These are phyloP conservation scores for Paracoccidioides brasiliensis DNA, from an alignment of 2,329 filamentous ascomycete species.

Conservation along the genomic window DNA sequence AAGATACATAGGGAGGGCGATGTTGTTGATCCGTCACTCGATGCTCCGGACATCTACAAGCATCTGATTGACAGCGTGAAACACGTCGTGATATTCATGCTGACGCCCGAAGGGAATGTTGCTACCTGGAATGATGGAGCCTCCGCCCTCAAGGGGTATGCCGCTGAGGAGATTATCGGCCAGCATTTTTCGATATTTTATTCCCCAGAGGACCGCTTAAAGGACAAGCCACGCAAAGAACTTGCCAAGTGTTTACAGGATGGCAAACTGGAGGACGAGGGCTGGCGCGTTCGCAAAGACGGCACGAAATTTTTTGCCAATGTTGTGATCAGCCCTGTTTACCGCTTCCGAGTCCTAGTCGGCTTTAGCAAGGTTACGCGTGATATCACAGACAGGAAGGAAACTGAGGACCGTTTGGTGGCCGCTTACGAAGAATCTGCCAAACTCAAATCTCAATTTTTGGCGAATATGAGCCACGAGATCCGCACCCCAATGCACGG, in stretches of 20 bases:
- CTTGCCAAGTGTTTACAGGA: constrained; percentile 41
- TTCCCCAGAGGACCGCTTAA: constrained; percentile 36
- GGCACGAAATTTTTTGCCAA: constrained; percentile 49
- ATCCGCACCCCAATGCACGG: constrained; percentile 54
- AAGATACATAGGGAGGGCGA: constrained; percentile 14
- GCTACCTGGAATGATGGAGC: constrained; percentile 48
- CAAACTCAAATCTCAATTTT: constrained; percentile 48
- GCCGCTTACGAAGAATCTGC: constrained; percentile 49
- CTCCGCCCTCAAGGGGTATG: constrained; percentile 44
- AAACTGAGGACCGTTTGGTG: constrained; percentile 42
- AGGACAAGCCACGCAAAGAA: constrained; percentile 40
- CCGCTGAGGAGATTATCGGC: constrained; percentile 41
- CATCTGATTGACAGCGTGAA: constrained; percentile 49
- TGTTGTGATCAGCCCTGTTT: constrained; percentile 45
- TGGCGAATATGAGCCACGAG: constrained; percentile 53
- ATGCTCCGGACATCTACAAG: constrained; percentile 44
- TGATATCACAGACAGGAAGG: constrained; percentile 44
- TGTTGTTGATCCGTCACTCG: constrained; percentile 29
- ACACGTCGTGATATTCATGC: constrained; percentile 51
- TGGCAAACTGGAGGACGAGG: constrained; percentile 46
- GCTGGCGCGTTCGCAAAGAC: constrained; percentile 47
- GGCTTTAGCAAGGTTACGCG: constrained; percentile 49
- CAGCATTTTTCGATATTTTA: constrained; percentile 48
- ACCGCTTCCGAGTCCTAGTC: constrained; percentile 39
- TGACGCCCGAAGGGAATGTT: constrained; percentile 43